Base-by-base conservation (phyloP, 768 basidiomycete species). In the Exidia glandulosa region DNA sequence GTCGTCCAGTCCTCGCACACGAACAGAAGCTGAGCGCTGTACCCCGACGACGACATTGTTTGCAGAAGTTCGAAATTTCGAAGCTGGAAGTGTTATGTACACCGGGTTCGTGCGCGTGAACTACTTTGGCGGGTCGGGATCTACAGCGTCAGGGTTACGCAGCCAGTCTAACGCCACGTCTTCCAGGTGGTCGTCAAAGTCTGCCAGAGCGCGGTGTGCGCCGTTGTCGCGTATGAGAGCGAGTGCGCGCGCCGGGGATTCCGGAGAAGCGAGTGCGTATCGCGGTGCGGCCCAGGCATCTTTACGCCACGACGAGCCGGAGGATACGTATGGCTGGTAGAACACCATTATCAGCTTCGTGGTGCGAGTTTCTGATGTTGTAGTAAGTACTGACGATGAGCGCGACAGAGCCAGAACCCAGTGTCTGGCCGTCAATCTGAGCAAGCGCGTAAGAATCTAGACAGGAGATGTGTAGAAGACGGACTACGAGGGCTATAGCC, bases 111-210 rank as follows among this genome's bases (percentile, higher is more conserved):
- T 19, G 41, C 10, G 41, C 41, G 19, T 19, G 19, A 12, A 14
- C 16, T 19, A 45, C 41, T 45, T 45, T 27, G 50, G 50, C 25
- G 50, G 50, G 12, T 12, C 10, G 7, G 50, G 50, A 19, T 54
- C 50, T 23, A 54, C 50, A 14, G 16, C 14, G 27, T 54, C 50
- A 14, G 50, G 50, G 4, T 82, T 81, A 56, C 67, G 68, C 61
- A 82, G 63, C 78, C 79, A 81, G 60, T 80, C 79, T 60, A 75
- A 70, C 45, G 69, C 79, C 55, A 84, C 83, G 69, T 89, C 83
- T 71, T 89, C 89, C 52, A 90, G 70, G 71, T 90, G 86, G 64
- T 90, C 89, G 60, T 91, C 89, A 62, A 90, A 90, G 69, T 91
- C 89, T 3, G 84, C 85, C 60, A 91, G 84, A 54, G 77, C 74